Percentiles rank a stretch among this genome's conserved stretches.
phyloP scores from a whole-genome alignment of 345 rosid species.

The Reutealis trisperma region DNA sequence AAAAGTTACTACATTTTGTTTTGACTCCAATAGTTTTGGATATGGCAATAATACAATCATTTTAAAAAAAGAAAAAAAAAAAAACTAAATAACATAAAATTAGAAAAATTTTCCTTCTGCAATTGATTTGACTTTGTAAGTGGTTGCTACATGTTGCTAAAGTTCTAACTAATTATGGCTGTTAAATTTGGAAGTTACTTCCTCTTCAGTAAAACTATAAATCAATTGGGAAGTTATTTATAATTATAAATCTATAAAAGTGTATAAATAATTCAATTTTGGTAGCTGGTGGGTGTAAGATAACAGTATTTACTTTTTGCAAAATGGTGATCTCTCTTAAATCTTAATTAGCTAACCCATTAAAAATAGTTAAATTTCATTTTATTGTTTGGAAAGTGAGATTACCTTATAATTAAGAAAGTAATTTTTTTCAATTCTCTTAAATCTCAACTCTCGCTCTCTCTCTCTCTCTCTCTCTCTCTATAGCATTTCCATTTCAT shows the following conservation, averaged over 20 bases:
- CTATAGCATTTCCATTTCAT: too few relatives aligned
- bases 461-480: too few relatives aligned
- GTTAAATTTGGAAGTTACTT: background rate
- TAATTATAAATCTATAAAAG: background rate
- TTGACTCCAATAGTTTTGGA: too few relatives aligned
- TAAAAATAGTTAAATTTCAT: too few relatives aligned
- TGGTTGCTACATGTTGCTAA: background rate
- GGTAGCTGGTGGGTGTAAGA: background rate
- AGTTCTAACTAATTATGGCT: background rate
- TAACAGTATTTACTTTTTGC: background rate
- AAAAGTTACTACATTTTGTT: too few relatives aligned
- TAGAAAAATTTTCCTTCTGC: background rate
- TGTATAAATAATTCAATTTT: background rate
- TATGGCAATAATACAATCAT: background rate
- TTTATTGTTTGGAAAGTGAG: background rate
- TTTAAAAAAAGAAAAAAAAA: too few relatives aligned
- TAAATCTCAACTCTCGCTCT: too few relatives aligned
- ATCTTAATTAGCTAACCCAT: too few relatives aligned
- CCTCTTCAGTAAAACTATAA: background rate
- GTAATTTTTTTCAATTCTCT: too few relatives aligned
- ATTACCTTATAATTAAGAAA: background rate
- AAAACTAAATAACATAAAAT: background rate
- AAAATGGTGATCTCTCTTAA: background rate
- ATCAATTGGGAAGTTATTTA: background rate
- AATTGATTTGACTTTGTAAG: background rate